Evolutionary conservation across 768 basidiomycete species (phyloP).

Genomic region (Gyrodon lividus): DNA sequence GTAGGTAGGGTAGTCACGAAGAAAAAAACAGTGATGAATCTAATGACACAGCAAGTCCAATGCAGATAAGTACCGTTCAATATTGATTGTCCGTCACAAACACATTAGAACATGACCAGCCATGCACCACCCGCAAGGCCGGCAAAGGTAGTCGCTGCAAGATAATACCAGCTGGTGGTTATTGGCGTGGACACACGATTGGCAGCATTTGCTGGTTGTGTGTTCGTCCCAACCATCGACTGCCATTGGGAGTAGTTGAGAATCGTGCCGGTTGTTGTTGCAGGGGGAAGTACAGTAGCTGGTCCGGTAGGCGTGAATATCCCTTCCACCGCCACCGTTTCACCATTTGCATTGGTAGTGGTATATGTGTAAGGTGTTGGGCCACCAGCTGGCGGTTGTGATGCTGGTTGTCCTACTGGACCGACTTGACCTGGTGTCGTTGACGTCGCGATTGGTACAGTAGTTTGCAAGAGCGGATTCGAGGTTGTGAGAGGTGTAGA

Average conservation of each 20-base stretch:
- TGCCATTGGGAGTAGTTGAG: constrained; percentile 31
- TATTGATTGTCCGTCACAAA: constrained; percentile 10
- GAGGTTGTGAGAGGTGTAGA: constrained; percentile 16
- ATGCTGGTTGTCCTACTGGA: constrained; percentile 53
- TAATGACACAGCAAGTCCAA: constrained; percentile 4
- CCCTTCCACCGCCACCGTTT: constrained; percentile 20
- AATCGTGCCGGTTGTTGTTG: constrained; percentile 28
- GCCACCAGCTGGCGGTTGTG: constrained; percentile 42
- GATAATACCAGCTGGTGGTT: constrained; percentile 27
- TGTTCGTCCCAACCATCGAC: constrained; percentile 31
- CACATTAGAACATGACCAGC: constrained; percentile 26
- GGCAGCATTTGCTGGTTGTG: constrained; percentile 26
- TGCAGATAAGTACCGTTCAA: constrained; percentile 2
- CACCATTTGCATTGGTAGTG: constrained; percentile 37
- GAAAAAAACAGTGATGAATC: background rate
- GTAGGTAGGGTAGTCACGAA: constrained; percentile 13
- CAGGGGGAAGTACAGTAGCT: constrained; percentile 22
- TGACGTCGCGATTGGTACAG: constrained; percentile 19
- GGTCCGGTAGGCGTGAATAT: constrained; percentile 35
- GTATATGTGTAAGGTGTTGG: constrained; percentile 53
- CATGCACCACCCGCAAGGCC: constrained; percentile 33
- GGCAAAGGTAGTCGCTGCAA: constrained; percentile 21
- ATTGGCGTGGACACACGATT: constrained; percentile 18
- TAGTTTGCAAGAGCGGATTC: constrained; percentile 14
- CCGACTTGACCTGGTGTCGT: constrained; percentile 21